Evolutionary conservation across 257 asterid species (phyloP).

Genomic region (Ajuga chamaepitys): DNA sequence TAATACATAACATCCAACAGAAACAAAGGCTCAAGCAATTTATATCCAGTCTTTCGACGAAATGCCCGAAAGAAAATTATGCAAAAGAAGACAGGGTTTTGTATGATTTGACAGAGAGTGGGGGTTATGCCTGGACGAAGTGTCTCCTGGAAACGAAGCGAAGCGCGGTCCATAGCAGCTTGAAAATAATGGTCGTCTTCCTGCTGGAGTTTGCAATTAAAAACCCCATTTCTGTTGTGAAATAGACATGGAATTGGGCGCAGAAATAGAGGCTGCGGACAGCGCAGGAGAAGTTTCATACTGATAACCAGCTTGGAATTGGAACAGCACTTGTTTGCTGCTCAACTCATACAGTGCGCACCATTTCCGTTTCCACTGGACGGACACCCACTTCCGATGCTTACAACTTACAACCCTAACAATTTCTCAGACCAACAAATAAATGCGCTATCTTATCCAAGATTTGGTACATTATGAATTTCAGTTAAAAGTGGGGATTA

Average conservation of each 20-base stretch:
- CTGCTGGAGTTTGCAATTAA: slow-evolving; percentile 19
- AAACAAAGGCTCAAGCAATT: background rate
- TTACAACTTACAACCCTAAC: too few species aligned
- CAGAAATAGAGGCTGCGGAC: slow-evolving; percentile 6
- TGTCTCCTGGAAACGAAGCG: slow-evolving; percentile 61
- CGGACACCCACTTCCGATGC: too few species aligned
- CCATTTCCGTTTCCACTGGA: too few species aligned
- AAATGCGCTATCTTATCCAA: background rate
- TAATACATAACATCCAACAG: background rate
- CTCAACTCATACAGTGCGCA: too few species aligned
- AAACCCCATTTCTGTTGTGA: slow-evolving; percentile 1
- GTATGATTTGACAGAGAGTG: background rate
- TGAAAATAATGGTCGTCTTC: slow-evolving; percentile 20
- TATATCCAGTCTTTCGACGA: slow-evolving; percentile 9
- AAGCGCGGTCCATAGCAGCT: slow-evolving; percentile 46
- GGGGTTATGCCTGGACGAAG: slow-evolving; percentile 49
- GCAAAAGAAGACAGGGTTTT: background rate
- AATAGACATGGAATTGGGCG: slow-evolving; percentile 8
- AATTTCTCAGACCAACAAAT: too few species aligned
- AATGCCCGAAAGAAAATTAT: slow-evolving; percentile 13
- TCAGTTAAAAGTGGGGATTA: background rate
- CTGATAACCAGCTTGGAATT: background rate
- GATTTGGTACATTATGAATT: background rate
- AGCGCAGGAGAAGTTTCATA: slow-evolving; percentile 24
- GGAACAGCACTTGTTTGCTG: too few species aligned